Base-by-base conservation (phyloP, 495 filamentous ascomycete genomes). In the Clohesyomyces aquaticus region DNA sequence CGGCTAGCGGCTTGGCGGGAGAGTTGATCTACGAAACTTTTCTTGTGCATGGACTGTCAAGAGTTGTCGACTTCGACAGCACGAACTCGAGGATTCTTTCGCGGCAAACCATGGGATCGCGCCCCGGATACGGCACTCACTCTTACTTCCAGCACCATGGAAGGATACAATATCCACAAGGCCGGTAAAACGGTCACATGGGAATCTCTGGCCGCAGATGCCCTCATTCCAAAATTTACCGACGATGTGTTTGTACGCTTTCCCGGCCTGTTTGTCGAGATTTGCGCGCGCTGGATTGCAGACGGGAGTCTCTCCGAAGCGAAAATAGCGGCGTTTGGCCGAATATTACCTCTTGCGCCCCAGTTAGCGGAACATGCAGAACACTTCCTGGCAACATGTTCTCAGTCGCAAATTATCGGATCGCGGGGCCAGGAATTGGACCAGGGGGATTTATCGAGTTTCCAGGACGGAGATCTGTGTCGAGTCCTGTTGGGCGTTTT, bases 321-420 rank as follows among this genome's bases (percentile, higher is more conserved):
- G 49, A 77, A 88, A 47, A 76, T 95, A 70, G 81, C 87, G 49
- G 85, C 89, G 27, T 90, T 96, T 73, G 88, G 89, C 53, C 81
- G 88, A 71, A 84, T 95, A 29, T 71, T 96, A 65, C 91, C 91
- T 16, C 86, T 90, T 75, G 86, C 88, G 60, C 88, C 91, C 35
- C 80, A 91, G 66, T 77, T 96, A 16, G 80, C 81, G 3, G 80
- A 81, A 25, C 74, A 72, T 56, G 73, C 84, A 21, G 77, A 81
- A 54, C 73, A 73, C 48, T 79, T 79, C 68, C 72, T 80, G 35
- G 63, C 69, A 43, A 47, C 70, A 71, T 16, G 21, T 29, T 58
- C 54, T 53, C 73, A 11, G 74, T 83, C 43, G 80, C 79, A 1
- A 2, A 70, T 70, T 1, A 71, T 80, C 3, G 63, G 54, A 22